Percentiles rank a stretch among this genome's conserved stretches.
Evolutionary conservation across 176 grass and related monocot genomes (phyloP).

Genomic region (Panicum miliaceum): DNA sequence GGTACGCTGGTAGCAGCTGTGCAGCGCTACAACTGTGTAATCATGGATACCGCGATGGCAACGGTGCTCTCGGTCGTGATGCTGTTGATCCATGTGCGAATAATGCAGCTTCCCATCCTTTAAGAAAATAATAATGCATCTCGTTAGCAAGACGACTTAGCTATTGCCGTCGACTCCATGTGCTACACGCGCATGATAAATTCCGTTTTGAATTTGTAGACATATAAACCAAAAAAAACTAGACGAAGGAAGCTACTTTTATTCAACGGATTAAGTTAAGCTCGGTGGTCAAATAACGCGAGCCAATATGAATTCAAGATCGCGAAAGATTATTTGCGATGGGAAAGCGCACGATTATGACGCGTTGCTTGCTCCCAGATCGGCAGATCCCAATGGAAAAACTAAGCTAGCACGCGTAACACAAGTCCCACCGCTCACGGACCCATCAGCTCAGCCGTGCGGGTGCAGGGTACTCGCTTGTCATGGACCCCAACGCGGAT

Average conservation of each 20-base stretch:
- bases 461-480: background rate
- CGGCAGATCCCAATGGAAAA: background rate
- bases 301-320: background rate
- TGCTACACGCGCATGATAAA: background rate
- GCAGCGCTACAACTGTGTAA: background rate
- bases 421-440: background rate
- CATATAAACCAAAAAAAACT: background rate
- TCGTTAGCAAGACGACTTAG: background rate
- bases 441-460: background rate
- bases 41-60: background rate
- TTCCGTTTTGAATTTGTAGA: background rate
- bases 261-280: background rate
- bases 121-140: background rate
- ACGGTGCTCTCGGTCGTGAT: background rate
- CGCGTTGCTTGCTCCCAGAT: background rate
- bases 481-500: conserved; percentile 31
- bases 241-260: background rate
- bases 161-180: background rate
- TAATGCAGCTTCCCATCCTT: background rate
- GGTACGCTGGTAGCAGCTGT: background rate
- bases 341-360: background rate
- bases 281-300: background rate
- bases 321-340: background rate
- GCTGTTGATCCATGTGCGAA: background rate
- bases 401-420: conserved; percentile 3